phyloP scores from a whole-genome alignment of 1,284 basidiomycete species.

The Leccinum subrobustum region DNA sequence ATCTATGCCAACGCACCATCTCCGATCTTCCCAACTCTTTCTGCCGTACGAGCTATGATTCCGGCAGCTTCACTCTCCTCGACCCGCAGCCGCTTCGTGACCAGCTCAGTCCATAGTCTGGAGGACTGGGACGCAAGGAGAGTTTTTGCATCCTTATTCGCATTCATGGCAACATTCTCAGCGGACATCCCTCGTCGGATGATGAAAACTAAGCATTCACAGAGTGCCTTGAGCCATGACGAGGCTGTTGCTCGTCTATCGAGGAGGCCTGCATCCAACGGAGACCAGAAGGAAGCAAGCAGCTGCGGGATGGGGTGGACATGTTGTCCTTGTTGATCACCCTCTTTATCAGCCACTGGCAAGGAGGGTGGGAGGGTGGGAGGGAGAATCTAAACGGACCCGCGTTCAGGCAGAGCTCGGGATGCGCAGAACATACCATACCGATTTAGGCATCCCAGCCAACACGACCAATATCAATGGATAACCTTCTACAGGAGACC shows the following conservation, averaged over 20 bases:
- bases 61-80: conserved; percentile 45
- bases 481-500: conserved; percentile 75
- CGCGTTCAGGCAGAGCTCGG: not conserved
- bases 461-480: conserved; percentile 75
- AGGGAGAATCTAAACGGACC: conserved; percentile 24
- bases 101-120: conserved; percentile 51
- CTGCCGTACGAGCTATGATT: conserved; percentile 45
- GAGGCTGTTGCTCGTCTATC: conserved; percentile 46
- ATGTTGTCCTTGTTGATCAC: not conserved
- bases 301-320: conserved; percentile 44
- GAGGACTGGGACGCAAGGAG: conserved; percentile 48
- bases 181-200: conserved; percentile 37
- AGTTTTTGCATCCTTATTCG: conserved; percentile 19
- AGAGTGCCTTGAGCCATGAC: conserved; percentile 66
- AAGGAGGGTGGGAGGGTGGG: conserved; percentile 31
- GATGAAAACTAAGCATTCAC: conserved; percentile 70
- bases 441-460: conserved; percentile 64
- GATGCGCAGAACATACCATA: conserved; percentile 10
- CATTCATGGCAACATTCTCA: conserved; percentile 1
- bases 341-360: not conserved
- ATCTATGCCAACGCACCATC: conserved; percentile 36
- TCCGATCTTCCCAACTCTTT: conserved; percentile 41
- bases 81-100: conserved; percentile 43
- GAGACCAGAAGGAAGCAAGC: conserved; percentile 76
- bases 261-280: conserved; percentile 60